A percentile compares a stretch with the other conserved stretches of the same genome.
These are phyloP conservation scores for Aurinia saxatilis DNA, from an alignment of 345 rosid species.

Conservation along the genomic window DNA sequence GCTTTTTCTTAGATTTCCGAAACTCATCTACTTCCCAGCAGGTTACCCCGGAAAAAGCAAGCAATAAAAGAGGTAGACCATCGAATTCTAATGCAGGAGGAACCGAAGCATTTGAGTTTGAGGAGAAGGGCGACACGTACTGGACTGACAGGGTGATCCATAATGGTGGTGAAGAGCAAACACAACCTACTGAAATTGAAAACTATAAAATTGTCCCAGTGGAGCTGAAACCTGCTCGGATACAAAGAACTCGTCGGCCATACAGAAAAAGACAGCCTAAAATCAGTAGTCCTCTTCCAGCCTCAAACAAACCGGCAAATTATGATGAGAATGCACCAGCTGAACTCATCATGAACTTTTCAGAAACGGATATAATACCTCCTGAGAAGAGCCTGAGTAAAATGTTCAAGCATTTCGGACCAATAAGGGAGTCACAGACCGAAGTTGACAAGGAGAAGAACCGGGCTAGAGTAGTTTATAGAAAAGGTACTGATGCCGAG, in stretches of 20 bases:
- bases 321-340: constrained; percentile 67
- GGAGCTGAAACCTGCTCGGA: constrained; percentile 42
- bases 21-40: constrained; percentile 45
- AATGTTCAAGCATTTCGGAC: constrained; percentile 77
- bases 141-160: constrained; percentile 89
- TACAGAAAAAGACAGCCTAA: constrained; percentile 57
- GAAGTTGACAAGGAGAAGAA: constrained; percentile 59
- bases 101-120: constrained; percentile 83
- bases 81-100: constrained; percentile 35
- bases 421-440: constrained; percentile 61
- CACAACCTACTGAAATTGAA: constrained; percentile 34
- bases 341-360: constrained; percentile 71
- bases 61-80: constrained; percentile 42
- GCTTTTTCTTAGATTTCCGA: constrained; percentile 79
- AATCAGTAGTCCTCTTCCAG: constrained; percentile 20
- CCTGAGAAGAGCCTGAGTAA: constrained; percentile 66
- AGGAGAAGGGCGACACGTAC: constrained; percentile 84
- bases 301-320: constrained; percentile 36
- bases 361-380: constrained; percentile 59
- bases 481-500: constrained; percentile 67
- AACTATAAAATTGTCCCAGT: constrained; percentile 44
- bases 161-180: constrained; percentile 86
- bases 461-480: constrained; percentile 88
- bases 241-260: constrained; percentile 47
- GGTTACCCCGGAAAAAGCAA: constrained; percentile 25